Evolutionary conservation across 2,329 filamentous ascomycete genomes (phyloP), one percentile per base, ranked within the genome.

Genomic region (Dactylellina haptotyla): DNA sequence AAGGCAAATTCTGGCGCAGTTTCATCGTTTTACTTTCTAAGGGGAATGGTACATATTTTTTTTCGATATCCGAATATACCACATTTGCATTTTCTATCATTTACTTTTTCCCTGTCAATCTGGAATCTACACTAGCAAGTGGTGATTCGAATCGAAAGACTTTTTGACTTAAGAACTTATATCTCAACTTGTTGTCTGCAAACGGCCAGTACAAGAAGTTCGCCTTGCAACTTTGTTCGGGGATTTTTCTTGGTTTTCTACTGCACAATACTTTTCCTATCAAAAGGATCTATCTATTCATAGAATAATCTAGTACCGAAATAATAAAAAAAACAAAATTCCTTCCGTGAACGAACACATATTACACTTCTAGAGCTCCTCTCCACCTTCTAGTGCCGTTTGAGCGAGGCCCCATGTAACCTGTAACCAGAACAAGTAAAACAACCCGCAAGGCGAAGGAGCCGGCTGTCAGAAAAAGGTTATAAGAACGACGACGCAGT

Each of bases 361-460:
- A 59, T 46, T 10, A 30, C 41, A 30, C 43, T 58, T 58, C 61
- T 72, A 51, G 59, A 72, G 53, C 67, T 72, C 43, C 67, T 65
- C 53, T 37, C 43, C 50, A 46, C 53, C 43, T 54, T 51, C 53
- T 28, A 45, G 51, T 53, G 58, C 34, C 14, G 56, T 70, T 63
- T 39, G 37, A 62, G 32, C 48, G 41, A 70, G 66, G 51, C 14
- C n/a, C 53, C 34, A 46, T 46, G 28, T 23, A 18, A 37, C 3
- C 59, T 48, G 50, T 62, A 59, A 61, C 53, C 39, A 53, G 46
- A 72, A 64, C 25, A 28, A 64, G 59, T 58, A 73, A 73, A 73
- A 73, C 54, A 61, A 39, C 28, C 69, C 69, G 69, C 61, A 65
- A 73, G 61, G 69, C 69, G 61, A 73, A 73, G 69, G 67, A 64